These are phyloP conservation scores for Podaxis sp. DNA, from an alignment of 768 basidiomycete species.

Conservation along the genomic window DNA sequence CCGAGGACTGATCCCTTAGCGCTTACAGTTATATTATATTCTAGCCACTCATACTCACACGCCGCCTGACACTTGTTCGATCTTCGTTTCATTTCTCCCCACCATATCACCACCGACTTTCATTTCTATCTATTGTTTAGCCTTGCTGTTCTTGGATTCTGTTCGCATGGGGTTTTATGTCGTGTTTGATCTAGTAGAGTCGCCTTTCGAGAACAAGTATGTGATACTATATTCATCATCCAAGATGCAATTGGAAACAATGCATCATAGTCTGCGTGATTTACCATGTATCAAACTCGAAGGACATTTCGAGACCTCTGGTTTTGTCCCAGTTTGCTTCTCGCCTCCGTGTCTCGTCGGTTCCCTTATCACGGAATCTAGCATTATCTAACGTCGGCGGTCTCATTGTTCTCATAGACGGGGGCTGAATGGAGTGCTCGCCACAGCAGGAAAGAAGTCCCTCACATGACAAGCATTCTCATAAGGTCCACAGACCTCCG, in stretches of 20 bases:
- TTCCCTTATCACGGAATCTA: slow-evolving; percentile 44
- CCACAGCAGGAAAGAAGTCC: neutral
- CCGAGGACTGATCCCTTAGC: neutral
- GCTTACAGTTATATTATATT: slow-evolving; percentile 8
- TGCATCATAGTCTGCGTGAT: neutral
- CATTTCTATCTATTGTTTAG: slow-evolving; percentile 1
- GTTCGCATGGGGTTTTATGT: slow-evolving; percentile 9
- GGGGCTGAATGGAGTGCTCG: neutral
- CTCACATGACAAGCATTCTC: neutral
- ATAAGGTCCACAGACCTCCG: neutral
- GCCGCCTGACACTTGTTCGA: neutral
- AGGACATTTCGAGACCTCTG: slow-evolving; percentile 51
- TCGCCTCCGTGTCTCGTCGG: slow-evolving; percentile 47
- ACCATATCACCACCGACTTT: slow-evolving; percentile 6
- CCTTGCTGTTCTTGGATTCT: slow-evolving; percentile 3
- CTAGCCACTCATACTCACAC: neutral
- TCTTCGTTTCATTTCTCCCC: neutral
- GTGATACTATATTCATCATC: neutral
- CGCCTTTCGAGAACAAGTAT: neutral
- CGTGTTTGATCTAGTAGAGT: slow-evolving; percentile 1
- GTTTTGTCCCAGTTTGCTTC: slow-evolving; percentile 36
- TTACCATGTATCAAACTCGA: slow-evolving; percentile 13
- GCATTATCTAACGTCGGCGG: neutral
- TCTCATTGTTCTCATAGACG: neutral
- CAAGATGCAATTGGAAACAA: neutral